phyloP scores from a whole-genome alignment of 495 filamentous ascomycete species.

The Lineolata rhizophorae region DNA sequence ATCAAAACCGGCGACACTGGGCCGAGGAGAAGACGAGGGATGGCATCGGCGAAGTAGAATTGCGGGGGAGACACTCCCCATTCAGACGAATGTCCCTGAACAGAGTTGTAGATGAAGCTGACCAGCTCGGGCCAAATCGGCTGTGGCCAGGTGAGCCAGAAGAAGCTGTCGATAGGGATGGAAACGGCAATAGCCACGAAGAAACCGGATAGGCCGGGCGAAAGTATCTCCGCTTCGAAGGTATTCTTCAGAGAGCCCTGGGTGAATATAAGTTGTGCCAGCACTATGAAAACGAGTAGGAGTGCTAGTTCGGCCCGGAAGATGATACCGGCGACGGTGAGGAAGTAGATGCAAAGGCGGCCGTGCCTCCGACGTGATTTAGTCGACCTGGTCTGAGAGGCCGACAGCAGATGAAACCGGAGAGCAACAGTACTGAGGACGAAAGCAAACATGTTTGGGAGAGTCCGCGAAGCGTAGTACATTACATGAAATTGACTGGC shows the following conservation, averaged over 20 bases:
- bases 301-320: slow-evolving; percentile 84
- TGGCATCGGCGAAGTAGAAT: slow-evolving; percentile 61
- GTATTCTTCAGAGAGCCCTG: too few species aligned
- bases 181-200: slow-evolving; percentile 38
- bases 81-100: slow-evolving; percentile 50
- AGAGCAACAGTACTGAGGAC: slow-evolving; percentile 52
- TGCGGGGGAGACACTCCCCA: slow-evolving; percentile 77
- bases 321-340: slow-evolving; percentile 65
- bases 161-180: slow-evolving; percentile 63
- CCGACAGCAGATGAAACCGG: slow-evolving; percentile 41
- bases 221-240: too few species aligned
- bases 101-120: slow-evolving; percentile 79
- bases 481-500: slow-evolving; percentile 79
- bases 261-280: slow-evolving; percentile 21
- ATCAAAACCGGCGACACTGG: slow-evolving; percentile 23
- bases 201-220: slow-evolving; percentile 44
- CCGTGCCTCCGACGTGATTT: slow-evolving; percentile 12
- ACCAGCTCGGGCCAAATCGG: slow-evolving; percentile 79
- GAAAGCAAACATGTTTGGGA: slow-evolving; percentile 97
- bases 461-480: slow-evolving; percentile 78
- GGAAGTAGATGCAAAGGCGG: slow-evolving; percentile 37
- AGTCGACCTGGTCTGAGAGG: slow-evolving; percentile 13
- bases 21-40: slow-evolving; percentile 70
- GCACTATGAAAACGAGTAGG: slow-evolving; percentile 53
- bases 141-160: slow-evolving; percentile 56